A percentile compares a stretch with the other conserved stretches of the same genome.
These are phyloP conservation scores for Ilex asprella DNA, from an alignment of 257 asterid species.

Conservation along the genomic window DNA sequence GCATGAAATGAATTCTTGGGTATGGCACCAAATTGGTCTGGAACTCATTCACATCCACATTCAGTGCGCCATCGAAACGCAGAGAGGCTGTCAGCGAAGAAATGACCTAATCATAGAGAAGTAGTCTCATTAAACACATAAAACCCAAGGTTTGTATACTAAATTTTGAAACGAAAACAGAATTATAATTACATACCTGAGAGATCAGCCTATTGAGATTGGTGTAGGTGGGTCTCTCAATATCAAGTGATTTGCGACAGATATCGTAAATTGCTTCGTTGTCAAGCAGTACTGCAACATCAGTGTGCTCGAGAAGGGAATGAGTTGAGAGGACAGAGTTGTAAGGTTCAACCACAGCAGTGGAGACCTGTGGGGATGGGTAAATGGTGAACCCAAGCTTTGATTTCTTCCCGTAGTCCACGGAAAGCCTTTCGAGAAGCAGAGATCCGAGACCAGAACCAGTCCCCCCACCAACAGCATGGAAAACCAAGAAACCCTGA, in stretches of 20 bases:
- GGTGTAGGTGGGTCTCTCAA: constrained; percentile 54
- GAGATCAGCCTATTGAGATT: constrained; percentile 51
- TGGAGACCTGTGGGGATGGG: constrained; percentile 56
- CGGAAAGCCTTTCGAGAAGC: constrained; percentile 49
- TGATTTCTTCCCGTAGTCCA: constrained; percentile 48
- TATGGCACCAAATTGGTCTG: constrained; percentile 54
- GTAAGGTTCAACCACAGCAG: constrained; percentile 60
- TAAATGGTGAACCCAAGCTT: constrained; percentile 48
- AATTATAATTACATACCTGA: constrained; percentile 25
- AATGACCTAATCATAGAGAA: constrained; percentile 27
- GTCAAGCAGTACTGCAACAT: constrained; percentile 51
- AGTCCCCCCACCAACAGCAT: constrained; percentile 58
- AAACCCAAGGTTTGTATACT: no score
- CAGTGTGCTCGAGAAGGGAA: constrained; percentile 52
- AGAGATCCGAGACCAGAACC: constrained; percentile 56
- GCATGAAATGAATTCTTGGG: constrained; percentile 56
- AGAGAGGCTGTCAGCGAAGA: constrained; percentile 49
- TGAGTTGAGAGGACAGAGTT: constrained; percentile 48
- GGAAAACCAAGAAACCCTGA: constrained; percentile 52
- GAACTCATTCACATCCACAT: constrained; percentile 53
- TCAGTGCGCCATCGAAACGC: constrained; percentile 48
- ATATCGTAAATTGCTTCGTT: constrained; percentile 54
- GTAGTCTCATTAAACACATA: background rate
- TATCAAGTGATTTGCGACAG: constrained; percentile 45
- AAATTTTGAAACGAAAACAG: background rate